These are phyloP conservation scores for Metschnikowia cerradonensis DNA, from an alignment of 805 yeast species.

Conservation along the genomic window DNA sequence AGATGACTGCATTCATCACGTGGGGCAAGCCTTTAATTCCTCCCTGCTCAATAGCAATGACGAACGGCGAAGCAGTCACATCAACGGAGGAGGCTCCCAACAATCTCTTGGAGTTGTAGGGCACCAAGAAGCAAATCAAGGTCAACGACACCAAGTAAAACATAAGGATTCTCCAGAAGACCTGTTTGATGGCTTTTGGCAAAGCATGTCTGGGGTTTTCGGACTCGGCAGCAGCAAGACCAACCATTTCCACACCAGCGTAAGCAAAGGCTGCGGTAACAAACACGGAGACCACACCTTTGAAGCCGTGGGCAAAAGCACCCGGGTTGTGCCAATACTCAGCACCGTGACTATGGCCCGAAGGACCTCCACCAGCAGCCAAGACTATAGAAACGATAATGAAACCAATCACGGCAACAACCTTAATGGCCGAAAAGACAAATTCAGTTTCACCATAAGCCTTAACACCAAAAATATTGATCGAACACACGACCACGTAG, in stretches of 20 bases:
- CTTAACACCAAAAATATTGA: slow-evolving; percentile 51
- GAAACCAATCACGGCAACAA: slow-evolving; percentile 46
- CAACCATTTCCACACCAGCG: slow-evolving; percentile 71
- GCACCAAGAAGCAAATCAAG: slow-evolving; percentile 66
- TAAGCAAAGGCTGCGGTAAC: slow-evolving; percentile 76
- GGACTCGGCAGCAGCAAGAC: slow-evolving; percentile 76
- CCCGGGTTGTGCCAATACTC: slow-evolving; percentile 64
- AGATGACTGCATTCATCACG: slow-evolving; percentile 64
- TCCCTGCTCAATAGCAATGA: slow-evolving; percentile 61
- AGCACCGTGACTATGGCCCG: slow-evolving; percentile 53
- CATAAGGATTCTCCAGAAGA: slow-evolving; percentile 73
- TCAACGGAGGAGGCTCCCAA: slow-evolving; percentile 47
- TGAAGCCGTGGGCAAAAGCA: slow-evolving; percentile 61
- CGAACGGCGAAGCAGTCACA: slow-evolving; percentile 74
- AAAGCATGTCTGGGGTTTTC: slow-evolving; percentile 61
- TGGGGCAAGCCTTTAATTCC: slow-evolving; percentile 63
- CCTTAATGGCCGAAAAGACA: slow-evolving; percentile 44
- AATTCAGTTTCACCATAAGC: slow-evolving; percentile 59
- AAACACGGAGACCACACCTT: slow-evolving; percentile 69
- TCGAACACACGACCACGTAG: slow-evolving; percentile 42
- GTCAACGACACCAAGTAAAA: slow-evolving; percentile 60
- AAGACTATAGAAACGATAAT: slow-evolving; percentile 45
- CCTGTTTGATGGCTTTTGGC: slow-evolving; percentile 76
- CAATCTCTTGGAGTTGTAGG: slow-evolving; percentile 45
- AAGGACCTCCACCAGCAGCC: slow-evolving; percentile 54